These are phyloP conservation scores for Irpex sp. DNA, from an alignment of 1,284 basidiomycete genomes.

Conservation along the genomic window DNA sequence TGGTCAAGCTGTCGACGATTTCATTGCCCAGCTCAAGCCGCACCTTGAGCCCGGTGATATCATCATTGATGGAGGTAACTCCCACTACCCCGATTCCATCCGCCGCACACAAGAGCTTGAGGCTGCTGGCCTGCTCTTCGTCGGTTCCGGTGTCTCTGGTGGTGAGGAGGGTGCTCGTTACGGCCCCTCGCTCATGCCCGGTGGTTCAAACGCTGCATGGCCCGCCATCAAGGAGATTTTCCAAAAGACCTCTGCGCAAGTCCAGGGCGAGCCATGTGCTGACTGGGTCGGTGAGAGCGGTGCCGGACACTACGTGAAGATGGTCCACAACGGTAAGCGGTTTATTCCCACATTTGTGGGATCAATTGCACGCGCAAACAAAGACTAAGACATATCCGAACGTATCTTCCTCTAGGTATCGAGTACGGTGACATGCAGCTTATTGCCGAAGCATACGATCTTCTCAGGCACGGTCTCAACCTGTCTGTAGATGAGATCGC, in stretches of 20 bases:
- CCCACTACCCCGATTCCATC: conserved; percentile 98
- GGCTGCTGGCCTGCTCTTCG: conserved; percentile 92
- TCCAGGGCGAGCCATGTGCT: conserved; percentile 95
- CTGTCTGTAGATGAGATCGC: conserved; percentile 85
- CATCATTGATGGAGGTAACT: conserved; percentile 99
- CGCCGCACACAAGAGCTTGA: conserved; percentile 94
- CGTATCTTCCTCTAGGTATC: conserved; percentile 59
- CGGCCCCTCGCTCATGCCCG: conserved; percentile 99
- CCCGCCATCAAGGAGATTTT: conserved; percentile 97
- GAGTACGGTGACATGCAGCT: conserved; percentile 99
- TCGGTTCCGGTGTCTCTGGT: conserved; percentile 98
- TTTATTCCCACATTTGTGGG: conserved; percentile 18
- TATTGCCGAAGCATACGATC: conserved; percentile 98
- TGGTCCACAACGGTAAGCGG: conserved; percentile 95
- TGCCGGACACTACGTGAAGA: conserved; percentile 95
- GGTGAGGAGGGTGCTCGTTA: conserved; percentile 99
- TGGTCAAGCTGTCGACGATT: conserved; percentile 74
- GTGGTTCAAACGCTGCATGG: conserved; percentile 94
- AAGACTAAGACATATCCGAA: conserved; percentile 7
- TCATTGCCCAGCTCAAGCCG: conserved; percentile 71
- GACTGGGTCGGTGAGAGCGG: conserved; percentile 99
- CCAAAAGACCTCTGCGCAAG: conserved; percentile 97
- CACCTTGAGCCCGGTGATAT: conserved; percentile 82
- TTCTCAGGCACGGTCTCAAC: conserved; percentile 95
- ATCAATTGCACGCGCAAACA: conserved; percentile 9